A percentile compares a stretch with the other conserved stretches of the same genome.
phyloP scores from a whole-genome alignment of 441 rosid genomes.

The Adansonia rubrostipa region DNA sequence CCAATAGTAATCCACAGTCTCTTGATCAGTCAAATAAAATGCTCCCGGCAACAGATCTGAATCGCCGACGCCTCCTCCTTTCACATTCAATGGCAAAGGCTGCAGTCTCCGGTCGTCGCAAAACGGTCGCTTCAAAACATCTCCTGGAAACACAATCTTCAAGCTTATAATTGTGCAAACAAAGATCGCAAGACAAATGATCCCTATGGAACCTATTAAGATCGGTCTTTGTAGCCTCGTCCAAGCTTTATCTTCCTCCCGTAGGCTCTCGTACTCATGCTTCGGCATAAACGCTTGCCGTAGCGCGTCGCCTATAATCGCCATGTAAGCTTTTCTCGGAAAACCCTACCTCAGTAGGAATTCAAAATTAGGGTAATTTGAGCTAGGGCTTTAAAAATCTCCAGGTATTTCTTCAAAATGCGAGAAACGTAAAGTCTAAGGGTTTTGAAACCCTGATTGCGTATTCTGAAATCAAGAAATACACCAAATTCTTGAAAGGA shows the following conservation, averaged over 20 bases:
- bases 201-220: conserved; percentile 34
- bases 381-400: not conserved
- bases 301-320: conserved; percentile 77
- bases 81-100: conserved; percentile 54
- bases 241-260: conserved; percentile 86
- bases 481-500: not conserved
- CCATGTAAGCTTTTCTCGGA: conserved; percentile 43
- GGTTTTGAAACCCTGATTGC: conserved; percentile 15
- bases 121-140: conserved; percentile 60
- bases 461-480: not conserved
- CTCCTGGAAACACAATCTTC: conserved; percentile 73
- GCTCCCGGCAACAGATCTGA: conserved; percentile 72
- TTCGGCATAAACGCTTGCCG: conserved; percentile 93
- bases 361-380: conserved; percentile 6
- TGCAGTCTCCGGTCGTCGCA: conserved; percentile 66
- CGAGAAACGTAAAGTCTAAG: not conserved
- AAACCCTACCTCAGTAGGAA: not conserved
- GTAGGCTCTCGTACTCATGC: conserved; percentile 75
- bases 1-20: conserved; percentile 88
- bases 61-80: conserved; percentile 59
- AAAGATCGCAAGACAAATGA: conserved; percentile 50
- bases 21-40: conserved; percentile 87
- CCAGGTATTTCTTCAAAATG: no score
- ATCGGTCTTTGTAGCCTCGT: conserved; percentile 69
- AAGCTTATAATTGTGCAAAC: conserved; percentile 66